Evolutionary conservation across 805 yeast species (phyloP), one percentile per base, ranked within the genome.

Genomic region (Wickerhamomyces hampshirensis): DNA sequence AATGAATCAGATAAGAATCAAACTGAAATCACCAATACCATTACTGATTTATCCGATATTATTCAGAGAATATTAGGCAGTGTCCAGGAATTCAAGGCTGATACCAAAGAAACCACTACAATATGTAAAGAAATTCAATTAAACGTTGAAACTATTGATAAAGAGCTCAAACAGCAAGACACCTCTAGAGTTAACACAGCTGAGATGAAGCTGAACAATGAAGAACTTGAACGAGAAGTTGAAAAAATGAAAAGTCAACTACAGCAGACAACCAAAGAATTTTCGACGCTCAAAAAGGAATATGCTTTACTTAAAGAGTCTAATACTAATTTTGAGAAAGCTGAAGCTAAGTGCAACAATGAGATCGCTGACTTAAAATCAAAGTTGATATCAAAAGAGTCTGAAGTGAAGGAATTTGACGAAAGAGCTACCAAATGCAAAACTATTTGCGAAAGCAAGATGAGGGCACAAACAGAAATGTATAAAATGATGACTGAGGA

Each of bases 391-490:
- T 18, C 33, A 5, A 27, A 33, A 18, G 40, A 30, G 6, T 19
- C 30, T 2, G 26, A 10, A 4, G 16, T 38, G 34, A 38, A 44
- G 23, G 10, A 24, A 2, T 16, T 38, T 8, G 54, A 40, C 10
- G 51, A 32, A 29, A 48, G 34, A 45, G 39, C 33, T 23, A 32
- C 34, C 28, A 51, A 40, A 36, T 45, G 37, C 6, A 47, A 51
- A 26, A 44, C 54, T 4, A 51, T 47, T n/a, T 59, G 50, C 31
- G 65, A 65, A 17, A 55, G 58, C 30, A 62, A 65, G 41, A 28
- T 65, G 14, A 49, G 57, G 15, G 57, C 65, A 1, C 68, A 65
- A 41, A 47, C 46, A 14, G 65, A 62, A 18, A 51, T 64, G 4
- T 44, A 56, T 26, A 53, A 54, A 17, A 48, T 62, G 13, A 45